Conservation (phyloP, 2,329 filamentous ascomycete species). For the Parastagonospora nodorum region DNA sequence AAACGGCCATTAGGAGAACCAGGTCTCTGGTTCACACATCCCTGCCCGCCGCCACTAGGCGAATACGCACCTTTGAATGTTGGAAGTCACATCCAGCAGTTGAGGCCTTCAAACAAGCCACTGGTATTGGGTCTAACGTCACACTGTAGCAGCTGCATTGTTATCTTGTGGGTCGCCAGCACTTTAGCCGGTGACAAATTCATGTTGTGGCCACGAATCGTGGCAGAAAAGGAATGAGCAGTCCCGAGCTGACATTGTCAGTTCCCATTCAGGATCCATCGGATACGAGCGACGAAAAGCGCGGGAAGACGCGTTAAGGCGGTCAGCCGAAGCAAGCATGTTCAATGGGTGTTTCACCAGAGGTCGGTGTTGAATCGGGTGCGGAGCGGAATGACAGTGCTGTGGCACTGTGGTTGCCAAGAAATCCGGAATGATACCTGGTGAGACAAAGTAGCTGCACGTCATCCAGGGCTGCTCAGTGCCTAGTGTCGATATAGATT, state of each 20-base stretch:
- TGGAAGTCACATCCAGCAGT: not conserved
- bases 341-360: not conserved
- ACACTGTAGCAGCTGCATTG: not conserved
- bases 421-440: not conserved
- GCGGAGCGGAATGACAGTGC: too few relatives aligned
- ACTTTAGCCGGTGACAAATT: not conserved
- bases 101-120: not conserved
- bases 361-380: too few relatives aligned
- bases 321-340: not conserved
- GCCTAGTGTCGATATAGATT: constrained; percentile 7
- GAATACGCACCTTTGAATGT: constrained; percentile 1
- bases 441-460: constrained; percentile 2
- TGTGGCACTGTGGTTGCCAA: not conserved
- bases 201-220: not conserved
- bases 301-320: not conserved
- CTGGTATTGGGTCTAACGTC: not conserved
- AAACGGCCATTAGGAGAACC: constrained; percentile 15
- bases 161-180: not conserved
- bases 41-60: constrained; percentile 9
- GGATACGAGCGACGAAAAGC: not conserved
- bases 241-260: not conserved
- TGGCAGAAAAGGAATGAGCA: not conserved
- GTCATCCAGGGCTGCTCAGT: constrained; percentile 6
- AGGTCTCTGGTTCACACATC: constrained; percentile 19
- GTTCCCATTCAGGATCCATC: not conserved